A percentile compares a stretch with the other conserved stretches of the same genome.
Evolutionary conservation across 352 stramenopile genomes (phyloP).

Genomic region (Peronospora belbahrii): DNA sequence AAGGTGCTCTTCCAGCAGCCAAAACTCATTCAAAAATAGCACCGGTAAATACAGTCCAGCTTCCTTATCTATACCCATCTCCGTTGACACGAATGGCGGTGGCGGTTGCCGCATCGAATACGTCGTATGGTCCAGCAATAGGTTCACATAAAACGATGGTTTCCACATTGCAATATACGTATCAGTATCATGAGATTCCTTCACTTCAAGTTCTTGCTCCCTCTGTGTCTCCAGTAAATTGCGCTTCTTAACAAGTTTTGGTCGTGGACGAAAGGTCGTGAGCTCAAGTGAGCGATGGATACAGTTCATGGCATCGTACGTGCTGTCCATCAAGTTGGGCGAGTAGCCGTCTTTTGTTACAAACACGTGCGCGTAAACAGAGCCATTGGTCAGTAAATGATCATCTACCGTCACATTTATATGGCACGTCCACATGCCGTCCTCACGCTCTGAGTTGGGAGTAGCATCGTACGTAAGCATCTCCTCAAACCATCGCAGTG

Average conservation of each 20-base stretch:
- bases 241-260: slow-evolving; percentile 67
- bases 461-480: slow-evolving; percentile 45
- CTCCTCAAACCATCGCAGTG: slow-evolving; percentile 51
- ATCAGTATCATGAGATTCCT: slow-evolving; percentile 17
- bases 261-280: slow-evolving; percentile 66
- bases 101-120: slow-evolving; percentile 49
- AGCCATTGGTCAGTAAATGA: slow-evolving; percentile 62
- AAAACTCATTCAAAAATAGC: slow-evolving; percentile 92
- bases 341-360: slow-evolving; percentile 65
- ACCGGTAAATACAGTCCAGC: slow-evolving; percentile 80
- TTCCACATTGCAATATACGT: slow-evolving; percentile 81
- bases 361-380: slow-evolving; percentile 82
- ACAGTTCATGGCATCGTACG: slow-evolving; percentile 45
- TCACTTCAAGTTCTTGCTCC: neutral
- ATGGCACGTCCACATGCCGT: slow-evolving; percentile 35
- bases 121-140: slow-evolving; percentile 62
- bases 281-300: slow-evolving; percentile 58
- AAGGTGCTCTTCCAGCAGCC: slow-evolving; percentile 85
- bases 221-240: slow-evolving; percentile 44
- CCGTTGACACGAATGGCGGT: slow-evolving; percentile 56
- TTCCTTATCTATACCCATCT: slow-evolving; percentile 52
- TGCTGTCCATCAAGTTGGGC: slow-evolving; percentile 51
- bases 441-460: slow-evolving; percentile 40
- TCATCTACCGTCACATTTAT: slow-evolving; percentile 75
- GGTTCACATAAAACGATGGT: slow-evolving; percentile 54